phyloP scores from a whole-genome alignment of 1,284 basidiomycete species.

The Laetiporus sulphureus region DNA sequence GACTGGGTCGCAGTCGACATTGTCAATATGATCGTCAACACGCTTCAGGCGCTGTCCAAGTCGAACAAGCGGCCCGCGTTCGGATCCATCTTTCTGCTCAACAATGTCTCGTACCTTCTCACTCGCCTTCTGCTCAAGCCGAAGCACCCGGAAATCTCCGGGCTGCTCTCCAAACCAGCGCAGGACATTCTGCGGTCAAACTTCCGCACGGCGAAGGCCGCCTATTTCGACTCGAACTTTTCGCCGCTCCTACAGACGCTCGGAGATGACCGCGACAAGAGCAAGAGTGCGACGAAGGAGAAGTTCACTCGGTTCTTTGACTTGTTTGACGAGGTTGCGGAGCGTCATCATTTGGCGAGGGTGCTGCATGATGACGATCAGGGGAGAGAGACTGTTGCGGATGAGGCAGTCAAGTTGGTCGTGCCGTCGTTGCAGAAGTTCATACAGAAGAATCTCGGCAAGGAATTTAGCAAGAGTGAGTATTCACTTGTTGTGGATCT shows the following conservation, averaged over 20 bases:
- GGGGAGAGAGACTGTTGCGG: slow-evolving; percentile 48
- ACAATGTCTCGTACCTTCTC: slow-evolving; percentile 68
- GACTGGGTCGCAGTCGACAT: slow-evolving; percentile 50
- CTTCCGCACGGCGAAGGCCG: slow-evolving; percentile 72
- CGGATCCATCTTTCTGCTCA: slow-evolving; percentile 69
- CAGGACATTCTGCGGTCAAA: slow-evolving; percentile 56
- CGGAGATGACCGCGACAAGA: slow-evolving; percentile 60
- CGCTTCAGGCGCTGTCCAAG: slow-evolving; percentile 54
- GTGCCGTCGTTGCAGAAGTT: slow-evolving; percentile 68
- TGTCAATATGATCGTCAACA: slow-evolving; percentile 50
- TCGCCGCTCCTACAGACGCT: slow-evolving; percentile 67
- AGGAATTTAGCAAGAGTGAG: slow-evolving; percentile 80
- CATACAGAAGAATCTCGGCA: slow-evolving; percentile 65
- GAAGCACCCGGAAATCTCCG: slow-evolving; percentile 30
- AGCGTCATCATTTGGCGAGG: slow-evolving; percentile 58
- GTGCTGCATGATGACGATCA: slow-evolving; percentile 68
- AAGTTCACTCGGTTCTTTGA: slow-evolving; percentile 77
- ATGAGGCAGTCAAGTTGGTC: slow-evolving; percentile 70
- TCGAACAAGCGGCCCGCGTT: slow-evolving; percentile 60
- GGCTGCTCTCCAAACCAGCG: slow-evolving; percentile 53
- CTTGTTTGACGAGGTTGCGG: slow-evolving; percentile 66
- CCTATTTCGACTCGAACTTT: slow-evolving; percentile 76
- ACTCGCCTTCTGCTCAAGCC: slow-evolving; percentile 49
- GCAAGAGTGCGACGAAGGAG: slow-evolving; percentile 64
- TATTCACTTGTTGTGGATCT: slow-evolving; percentile 9